Evolutionary conservation across 805 yeast species (phyloP).

Genomic region (Yamadazyma olivae): DNA sequence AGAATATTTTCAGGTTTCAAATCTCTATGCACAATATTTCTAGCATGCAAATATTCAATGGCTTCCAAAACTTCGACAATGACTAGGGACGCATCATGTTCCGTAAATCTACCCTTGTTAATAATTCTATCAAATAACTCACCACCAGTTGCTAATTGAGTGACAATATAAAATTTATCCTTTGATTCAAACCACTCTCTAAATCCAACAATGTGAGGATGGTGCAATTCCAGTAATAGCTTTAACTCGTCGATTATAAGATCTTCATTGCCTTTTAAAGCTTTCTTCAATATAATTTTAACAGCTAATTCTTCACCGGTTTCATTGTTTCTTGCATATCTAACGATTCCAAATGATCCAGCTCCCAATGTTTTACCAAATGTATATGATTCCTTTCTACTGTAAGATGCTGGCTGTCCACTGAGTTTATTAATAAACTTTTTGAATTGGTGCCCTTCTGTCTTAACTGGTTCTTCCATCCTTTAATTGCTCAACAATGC

Average conservation of each 20-base stretch:
- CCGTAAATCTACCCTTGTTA: conserved; percentile 79
- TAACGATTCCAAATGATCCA: conserved; percentile 91
- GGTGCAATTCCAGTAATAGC: conserved; percentile 63
- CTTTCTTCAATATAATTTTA: conserved; percentile 83
- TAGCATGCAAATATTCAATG: conserved; percentile 68
- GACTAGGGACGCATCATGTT: conserved; percentile 77
- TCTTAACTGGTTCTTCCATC: conserved; percentile 5
- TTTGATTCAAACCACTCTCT: conserved; percentile 91
- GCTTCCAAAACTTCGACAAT: conserved; percentile 76
- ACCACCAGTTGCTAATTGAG: conserved; percentile 95
- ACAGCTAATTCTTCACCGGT: conserved; percentile 77
- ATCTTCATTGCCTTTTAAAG: conserved; percentile 73
- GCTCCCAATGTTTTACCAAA: conserved; percentile 90
- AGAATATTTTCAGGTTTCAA: conserved; percentile 91
- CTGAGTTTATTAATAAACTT: conserved; percentile 51
- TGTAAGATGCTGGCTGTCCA: conserved; percentile 71
- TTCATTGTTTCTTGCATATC: conserved; percentile 58
- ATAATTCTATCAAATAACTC: conserved; percentile 89
- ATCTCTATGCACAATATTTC: conserved; percentile 88
- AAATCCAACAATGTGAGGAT: conserved; percentile 86
- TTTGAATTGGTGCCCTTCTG: conserved; percentile 22
- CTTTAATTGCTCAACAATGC: too few relatives aligned
- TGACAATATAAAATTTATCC: conserved; percentile 89
- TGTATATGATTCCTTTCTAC: conserved; percentile 64
- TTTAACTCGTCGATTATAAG: conserved; percentile 77